Base-by-base conservation (phyloP, 768 basidiomycete genomes). In the Jaapia argillacea region DNA sequence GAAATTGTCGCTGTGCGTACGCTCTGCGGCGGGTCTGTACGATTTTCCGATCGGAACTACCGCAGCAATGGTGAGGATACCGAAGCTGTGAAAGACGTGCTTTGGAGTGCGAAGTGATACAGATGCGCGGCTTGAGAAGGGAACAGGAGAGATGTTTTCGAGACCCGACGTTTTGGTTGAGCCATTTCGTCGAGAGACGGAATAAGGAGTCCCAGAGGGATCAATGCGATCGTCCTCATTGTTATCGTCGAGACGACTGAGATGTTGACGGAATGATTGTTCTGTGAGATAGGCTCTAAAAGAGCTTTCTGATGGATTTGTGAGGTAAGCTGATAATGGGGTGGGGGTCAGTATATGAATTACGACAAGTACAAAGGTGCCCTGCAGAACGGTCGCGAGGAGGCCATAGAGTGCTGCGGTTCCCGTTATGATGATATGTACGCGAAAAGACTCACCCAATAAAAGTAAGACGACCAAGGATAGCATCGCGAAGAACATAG, bases 201-300 rank as follows among this genome's bases (percentile, higher is more conserved):
- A 40, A 53, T 53, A 56, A 47, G 56, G 57, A 12, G 52, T 51
- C 44, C 51, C 57, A 20, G 55, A 49, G 27, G 56, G 55, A 4
- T 62, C 52, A 43, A 58, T 58, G 45, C 75, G 68, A 44, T 72
- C 64, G 44, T 82, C 80, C 42, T 79, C 74, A 45, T 65, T 57
- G 38, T 65, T 67, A 54, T 82, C 81, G 53, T 92, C 83, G 54
- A 96, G 76, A 44, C 81, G 82, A 47, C 79, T 87, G 47, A 97
- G 75, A 61, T 97, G 92, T 44, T 88, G 86, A 42, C 93, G 87
- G 61, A 99, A 97, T 21, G 91, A 93, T 57, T 88, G 87, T 57
- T 96, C 92, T n/a, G 93, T 98, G 52, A 98, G 81, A 66, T 89
- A 93, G 16, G 90, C 72, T 42, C 93, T 81, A 64, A 99, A 97